phyloP scores from a whole-genome alignment of 441 rosid genomes.

The Macaranga tanarius region DNA sequence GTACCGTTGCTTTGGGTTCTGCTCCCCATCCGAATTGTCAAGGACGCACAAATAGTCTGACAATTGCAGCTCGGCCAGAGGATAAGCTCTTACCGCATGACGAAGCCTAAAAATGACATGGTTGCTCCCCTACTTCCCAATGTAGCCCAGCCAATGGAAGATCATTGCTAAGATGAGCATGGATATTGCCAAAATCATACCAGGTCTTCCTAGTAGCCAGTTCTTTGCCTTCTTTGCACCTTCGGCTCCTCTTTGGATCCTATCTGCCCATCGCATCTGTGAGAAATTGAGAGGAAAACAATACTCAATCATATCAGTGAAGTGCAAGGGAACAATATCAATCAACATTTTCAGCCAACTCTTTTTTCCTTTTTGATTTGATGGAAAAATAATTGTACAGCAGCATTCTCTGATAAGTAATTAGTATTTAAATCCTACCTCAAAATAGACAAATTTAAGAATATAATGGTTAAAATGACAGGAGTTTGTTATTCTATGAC shows the following conservation, averaged over 20 bases:
- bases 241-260: conserved; percentile 72
- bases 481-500: background rate
- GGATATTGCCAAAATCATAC: conserved; percentile 74
- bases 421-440: too few relatives aligned
- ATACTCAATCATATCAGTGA: background rate
- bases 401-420: too few relatives aligned
- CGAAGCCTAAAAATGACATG: background rate
- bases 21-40: too few relatives aligned
- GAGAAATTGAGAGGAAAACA: conserved; percentile 16
- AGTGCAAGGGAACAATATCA: background rate
- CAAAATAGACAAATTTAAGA: too few relatives aligned
- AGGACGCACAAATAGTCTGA: background rate
- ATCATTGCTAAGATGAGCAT: conserved; percentile 75
- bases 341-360: background rate
- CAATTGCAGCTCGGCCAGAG: background rate
- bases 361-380: background rate
- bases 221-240: conserved; percentile 77
- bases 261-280: conserved; percentile 93
- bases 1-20: too few relatives aligned
- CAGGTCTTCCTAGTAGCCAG: conserved; percentile 84
- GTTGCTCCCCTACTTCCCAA: conserved; percentile 47
- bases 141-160: conserved; percentile 75
- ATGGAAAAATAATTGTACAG: too few relatives aligned
- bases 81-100: background rate
- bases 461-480: too few relatives aligned